Conservation (phyloP, 352 stramenopile genomes). For the Pythium diclinum region DNA sequence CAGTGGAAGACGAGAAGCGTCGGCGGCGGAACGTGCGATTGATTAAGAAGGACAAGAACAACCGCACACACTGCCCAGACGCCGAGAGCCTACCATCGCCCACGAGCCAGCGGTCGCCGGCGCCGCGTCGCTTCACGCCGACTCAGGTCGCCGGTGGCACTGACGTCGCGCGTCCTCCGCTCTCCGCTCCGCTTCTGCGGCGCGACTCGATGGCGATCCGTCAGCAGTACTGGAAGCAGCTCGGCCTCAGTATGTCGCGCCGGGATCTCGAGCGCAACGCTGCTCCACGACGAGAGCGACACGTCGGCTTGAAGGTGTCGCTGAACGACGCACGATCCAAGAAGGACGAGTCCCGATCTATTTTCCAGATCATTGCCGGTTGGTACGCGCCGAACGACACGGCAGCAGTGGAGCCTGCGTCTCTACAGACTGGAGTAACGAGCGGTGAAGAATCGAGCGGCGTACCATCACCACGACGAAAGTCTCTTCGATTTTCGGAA, state of each 20-base stretch:
- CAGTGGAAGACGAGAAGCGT: constrained; percentile 74
- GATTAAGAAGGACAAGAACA: constrained; percentile 44
- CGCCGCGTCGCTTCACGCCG: constrained; percentile 14
- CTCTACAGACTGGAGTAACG: background rate
- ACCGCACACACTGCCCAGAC: constrained; percentile 40
- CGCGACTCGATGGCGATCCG: constrained; percentile 83
- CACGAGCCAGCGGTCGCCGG: constrained; percentile 33
- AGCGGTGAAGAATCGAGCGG: constrained; percentile 27
- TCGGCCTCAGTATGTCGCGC: constrained; percentile 77
- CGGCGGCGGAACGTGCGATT: constrained; percentile 44
- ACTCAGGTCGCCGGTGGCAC: constrained; percentile 15
- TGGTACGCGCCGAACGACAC: constrained; percentile 57
- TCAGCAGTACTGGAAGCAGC: constrained; percentile 84
- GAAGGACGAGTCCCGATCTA: constrained; percentile 47
- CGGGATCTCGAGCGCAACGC: constrained; percentile 80
- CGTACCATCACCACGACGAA: constrained; percentile 24
- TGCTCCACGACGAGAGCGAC: constrained; percentile 53
- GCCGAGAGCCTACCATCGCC: constrained; percentile 56
- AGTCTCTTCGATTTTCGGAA: constrained; percentile 64
- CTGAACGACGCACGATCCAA: constrained; percentile 62
- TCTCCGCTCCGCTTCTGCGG: constrained; percentile 40
- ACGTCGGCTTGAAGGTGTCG: constrained; percentile 69
- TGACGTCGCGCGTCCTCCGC: constrained; percentile 20
- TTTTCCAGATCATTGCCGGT: constrained; percentile 80
- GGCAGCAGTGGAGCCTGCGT: background rate